Conservation (phyloP, 768 basidiomycete genomes). For the Pleurotus sapidus region DNA sequence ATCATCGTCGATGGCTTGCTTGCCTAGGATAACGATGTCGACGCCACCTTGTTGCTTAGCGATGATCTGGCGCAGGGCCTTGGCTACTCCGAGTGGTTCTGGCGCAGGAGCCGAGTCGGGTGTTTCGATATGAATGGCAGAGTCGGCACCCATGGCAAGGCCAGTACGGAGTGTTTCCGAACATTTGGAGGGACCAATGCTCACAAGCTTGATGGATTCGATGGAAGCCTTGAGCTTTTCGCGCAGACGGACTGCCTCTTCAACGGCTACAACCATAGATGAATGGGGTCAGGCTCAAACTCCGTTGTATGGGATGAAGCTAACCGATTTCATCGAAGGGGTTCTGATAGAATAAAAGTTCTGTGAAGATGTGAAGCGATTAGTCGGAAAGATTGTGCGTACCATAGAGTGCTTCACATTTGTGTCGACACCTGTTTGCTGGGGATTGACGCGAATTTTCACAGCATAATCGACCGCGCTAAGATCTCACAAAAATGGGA, state of each 20-base stretch:
- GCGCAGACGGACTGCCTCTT: constrained; percentile 95
- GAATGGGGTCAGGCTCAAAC: not conserved
- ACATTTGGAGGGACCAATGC: constrained; percentile 92
- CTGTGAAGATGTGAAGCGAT: no score
- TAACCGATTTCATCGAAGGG: constrained; percentile 98
- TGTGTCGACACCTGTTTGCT: constrained; percentile 93
- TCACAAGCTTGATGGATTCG: constrained; percentile 85
- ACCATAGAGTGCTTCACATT: constrained; percentile 99
- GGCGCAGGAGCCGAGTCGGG: constrained; percentile 70
- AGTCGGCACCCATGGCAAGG: constrained; percentile 96
- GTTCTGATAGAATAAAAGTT: constrained; percentile 51
- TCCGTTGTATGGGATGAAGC: constrained; percentile 9
- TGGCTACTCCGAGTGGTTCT: constrained; percentile 91
- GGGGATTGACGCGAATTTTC: constrained; percentile 95
- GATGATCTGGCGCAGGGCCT: constrained; percentile 77
- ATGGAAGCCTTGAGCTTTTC: constrained; percentile 76
- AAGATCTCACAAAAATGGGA: not conserved
- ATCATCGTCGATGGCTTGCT: constrained; percentile 98
- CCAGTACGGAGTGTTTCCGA: constrained; percentile 91
- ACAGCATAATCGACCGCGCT: constrained; percentile 97
- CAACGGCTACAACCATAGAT: constrained; percentile 62
- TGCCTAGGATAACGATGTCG: constrained; percentile 93
- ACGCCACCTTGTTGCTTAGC: constrained; percentile 55
- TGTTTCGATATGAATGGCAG: constrained; percentile 86
- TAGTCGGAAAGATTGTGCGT: constrained; percentile 16